phyloP scores from a whole-genome alignment of 768 basidiomycete species.

The Collybiopsis confluens region DNA sequence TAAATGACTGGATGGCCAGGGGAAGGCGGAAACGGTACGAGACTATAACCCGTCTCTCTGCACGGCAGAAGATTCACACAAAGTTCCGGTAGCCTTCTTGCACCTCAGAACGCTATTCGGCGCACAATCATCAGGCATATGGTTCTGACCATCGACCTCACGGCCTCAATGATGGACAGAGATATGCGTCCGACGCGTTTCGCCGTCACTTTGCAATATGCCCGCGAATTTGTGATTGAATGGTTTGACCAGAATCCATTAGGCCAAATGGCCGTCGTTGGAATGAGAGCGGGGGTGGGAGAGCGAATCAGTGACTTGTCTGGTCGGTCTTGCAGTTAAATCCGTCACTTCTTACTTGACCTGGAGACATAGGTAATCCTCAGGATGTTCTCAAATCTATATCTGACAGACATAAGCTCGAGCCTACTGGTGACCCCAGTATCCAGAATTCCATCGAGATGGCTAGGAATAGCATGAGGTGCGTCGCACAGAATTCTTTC shows the following conservation, averaged over 20 bases:
- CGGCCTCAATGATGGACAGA: constrained; percentile 87
- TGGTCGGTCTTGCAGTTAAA: constrained; percentile 46
- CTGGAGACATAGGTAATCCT: constrained; percentile 72
- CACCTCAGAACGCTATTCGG: constrained; percentile 82
- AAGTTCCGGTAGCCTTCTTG: constrained; percentile 51
- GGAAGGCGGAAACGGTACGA: constrained; percentile 77
- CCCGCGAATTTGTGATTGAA: constrained; percentile 87
- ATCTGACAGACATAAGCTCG: constrained; percentile 81
- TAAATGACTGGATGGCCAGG: constrained; percentile 85
- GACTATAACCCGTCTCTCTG: not conserved
- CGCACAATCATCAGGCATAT: constrained; percentile 96
- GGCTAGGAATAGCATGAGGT: constrained; percentile 93
- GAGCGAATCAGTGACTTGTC: constrained; percentile 92
- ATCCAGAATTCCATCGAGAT: constrained; percentile 97
- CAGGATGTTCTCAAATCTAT: constrained; percentile 91
- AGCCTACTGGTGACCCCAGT: constrained; percentile 90
- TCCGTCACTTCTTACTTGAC: not conserved
- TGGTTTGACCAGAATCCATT: constrained; percentile 99
- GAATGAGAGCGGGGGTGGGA: constrained; percentile 86
- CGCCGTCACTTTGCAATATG: constrained; percentile 85
- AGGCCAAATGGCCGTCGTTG: constrained; percentile 93
- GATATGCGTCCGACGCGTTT: constrained; percentile 96
- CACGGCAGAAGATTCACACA: not conserved
- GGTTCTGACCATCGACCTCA: constrained; percentile 88
- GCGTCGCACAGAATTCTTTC: constrained; percentile 11